Conservation (phyloP, 495 filamentous ascomycete species). For the Daldinia decipiens region DNA sequence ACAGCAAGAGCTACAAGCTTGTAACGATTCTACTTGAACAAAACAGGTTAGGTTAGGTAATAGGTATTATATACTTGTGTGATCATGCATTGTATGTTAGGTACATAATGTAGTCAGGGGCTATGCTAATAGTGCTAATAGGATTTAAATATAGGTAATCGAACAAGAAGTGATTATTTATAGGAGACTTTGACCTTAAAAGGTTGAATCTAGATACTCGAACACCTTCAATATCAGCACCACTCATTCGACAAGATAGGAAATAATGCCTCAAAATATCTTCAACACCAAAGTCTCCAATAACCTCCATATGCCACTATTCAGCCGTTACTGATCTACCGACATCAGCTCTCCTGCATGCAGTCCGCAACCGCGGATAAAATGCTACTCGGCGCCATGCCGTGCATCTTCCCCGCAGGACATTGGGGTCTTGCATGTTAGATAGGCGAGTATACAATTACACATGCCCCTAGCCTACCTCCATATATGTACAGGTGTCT, state of each 20-base stretch:
- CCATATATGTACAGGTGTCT: background rate
- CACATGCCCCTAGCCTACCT: background rate
- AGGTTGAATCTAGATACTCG: background rate
- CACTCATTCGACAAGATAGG: background rate
- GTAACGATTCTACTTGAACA: background rate
- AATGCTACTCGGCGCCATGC: conserved; percentile 17
- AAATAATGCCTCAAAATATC: background rate
- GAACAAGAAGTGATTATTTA: background rate
- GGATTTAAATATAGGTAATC: background rate
- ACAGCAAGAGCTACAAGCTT: background rate
- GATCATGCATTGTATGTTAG: background rate
- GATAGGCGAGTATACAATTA: conserved; percentile 11
- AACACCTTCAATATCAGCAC: too few species aligned
- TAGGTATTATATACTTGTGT: too few species aligned
- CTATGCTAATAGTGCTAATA: background rate
- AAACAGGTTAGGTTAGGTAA: too few species aligned
- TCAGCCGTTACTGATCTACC: conserved; percentile 22
- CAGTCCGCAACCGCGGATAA: conserved; percentile 31
- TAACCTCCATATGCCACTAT: background rate
- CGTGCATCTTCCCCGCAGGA: conserved; percentile 28
- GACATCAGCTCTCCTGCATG: conserved; percentile 7
- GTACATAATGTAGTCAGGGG: too few species aligned
- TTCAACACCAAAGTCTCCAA: background rate
- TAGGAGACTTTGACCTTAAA: background rate
- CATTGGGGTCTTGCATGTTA: background rate